Conservation (phyloP, 805 yeast species). For the Nakazawaea populi region DNA sequence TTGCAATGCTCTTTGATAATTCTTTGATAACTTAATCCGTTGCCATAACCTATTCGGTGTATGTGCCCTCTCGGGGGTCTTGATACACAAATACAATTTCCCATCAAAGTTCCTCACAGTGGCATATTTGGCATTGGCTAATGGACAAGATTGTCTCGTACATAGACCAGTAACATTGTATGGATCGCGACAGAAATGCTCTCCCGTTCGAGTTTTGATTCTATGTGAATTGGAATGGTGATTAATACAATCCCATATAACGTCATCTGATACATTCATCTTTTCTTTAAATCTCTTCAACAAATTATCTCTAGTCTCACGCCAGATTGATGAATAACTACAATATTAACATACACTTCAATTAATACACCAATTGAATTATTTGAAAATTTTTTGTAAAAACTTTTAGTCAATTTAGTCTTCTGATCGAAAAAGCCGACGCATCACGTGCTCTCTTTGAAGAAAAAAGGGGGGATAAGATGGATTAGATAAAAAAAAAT, state of each 20-base stretch:
- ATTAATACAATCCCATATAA: conserved; percentile 96
- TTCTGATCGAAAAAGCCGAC: not conserved
- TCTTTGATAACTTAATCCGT: conserved; percentile 82
- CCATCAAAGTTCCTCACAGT: conserved; percentile 81
- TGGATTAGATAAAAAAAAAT: conserved; percentile 1
- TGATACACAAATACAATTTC: conserved; percentile 80
- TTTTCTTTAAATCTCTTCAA: not conserved
- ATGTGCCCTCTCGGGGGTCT: conserved; percentile 96
- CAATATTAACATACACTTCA: too few relatives aligned
- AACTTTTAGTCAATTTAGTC: not conserved
- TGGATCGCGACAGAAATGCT: conserved; percentile 92
- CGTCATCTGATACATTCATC: conserved; percentile 36
- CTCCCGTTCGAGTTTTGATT: conserved; percentile 81
- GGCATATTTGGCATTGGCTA: conserved; percentile 90
- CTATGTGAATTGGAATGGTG: conserved; percentile 95
- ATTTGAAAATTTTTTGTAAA: not conserved
- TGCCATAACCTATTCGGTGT: conserved; percentile 95
- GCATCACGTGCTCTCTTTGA: not conserved
- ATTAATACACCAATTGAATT: not conserved
- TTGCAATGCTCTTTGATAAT: conserved; percentile 78
- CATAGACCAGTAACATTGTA: conserved; percentile 95
- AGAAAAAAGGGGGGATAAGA: not conserved
- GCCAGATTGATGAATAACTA: too few relatives aligned
- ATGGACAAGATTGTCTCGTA: conserved; percentile 88
- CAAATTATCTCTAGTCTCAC: too few relatives aligned